Conservation (phyloP, 768 basidiomycete species). For the Neoboletus magnificus region DNA sequence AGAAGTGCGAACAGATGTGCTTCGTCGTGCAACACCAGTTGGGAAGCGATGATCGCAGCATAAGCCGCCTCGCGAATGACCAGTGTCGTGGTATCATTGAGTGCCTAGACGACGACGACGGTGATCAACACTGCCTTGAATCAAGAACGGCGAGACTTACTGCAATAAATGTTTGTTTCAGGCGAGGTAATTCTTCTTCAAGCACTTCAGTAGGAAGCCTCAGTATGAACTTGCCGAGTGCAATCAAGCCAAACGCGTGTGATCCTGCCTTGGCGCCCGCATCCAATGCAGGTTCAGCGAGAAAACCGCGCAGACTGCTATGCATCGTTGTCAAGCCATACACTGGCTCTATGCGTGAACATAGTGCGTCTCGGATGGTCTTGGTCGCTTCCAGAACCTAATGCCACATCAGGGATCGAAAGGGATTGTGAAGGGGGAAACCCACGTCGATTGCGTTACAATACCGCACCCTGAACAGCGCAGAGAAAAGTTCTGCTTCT, state of each 20-base stretch:
- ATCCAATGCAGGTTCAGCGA: conserved; percentile 48
- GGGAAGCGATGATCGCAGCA: conserved; percentile 77
- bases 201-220: conserved; percentile 79
- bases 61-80: conserved; percentile 83
- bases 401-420: background rate
- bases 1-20: conserved; percentile 77
- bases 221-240: conserved; percentile 78
- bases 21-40: conserved; percentile 79
- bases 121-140: background rate
- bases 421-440: background rate
- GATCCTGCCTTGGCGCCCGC: conserved; percentile 58
- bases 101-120: conserved; percentile 42
- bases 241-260: conserved; percentile 81
- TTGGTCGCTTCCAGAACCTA: conserved; percentile 84
- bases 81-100: conserved; percentile 70
- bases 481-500: conserved; percentile 72
- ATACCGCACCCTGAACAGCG: conserved; percentile 69
- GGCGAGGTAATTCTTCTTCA: conserved; percentile 81
- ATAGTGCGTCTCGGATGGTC: conserved; percentile 72
- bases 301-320: conserved; percentile 64
- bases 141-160: conserved; percentile 39
- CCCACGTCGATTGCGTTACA: conserved; percentile 68
- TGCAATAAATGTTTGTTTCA: conserved; percentile 65
- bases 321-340: conserved; percentile 85
- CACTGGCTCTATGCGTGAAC: conserved; percentile 72